Conservation (phyloP, 139 green algal genomes). For the Micractinium conductrix region DNA sequence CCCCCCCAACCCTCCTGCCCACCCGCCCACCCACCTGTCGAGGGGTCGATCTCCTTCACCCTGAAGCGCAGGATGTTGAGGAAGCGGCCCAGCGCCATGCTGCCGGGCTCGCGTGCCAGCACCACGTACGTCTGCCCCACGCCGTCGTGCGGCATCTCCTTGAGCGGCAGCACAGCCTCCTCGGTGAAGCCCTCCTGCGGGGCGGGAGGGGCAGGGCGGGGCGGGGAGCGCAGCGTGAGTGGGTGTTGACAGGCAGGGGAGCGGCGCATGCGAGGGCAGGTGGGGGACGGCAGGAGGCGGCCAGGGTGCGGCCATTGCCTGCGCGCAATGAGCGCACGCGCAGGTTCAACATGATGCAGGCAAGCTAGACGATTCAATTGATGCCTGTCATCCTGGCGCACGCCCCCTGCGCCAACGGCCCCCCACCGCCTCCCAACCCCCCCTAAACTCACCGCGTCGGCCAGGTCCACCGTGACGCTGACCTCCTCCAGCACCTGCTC, state of each 20-base stretch:
- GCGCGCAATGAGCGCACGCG: too few species aligned
- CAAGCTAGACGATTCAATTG: too few species aligned
- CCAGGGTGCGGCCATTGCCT: too few species aligned
- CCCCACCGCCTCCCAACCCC: background rate
- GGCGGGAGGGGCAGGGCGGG: background rate
- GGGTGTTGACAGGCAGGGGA: too few species aligned
- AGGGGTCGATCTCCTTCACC: constrained; percentile 98
- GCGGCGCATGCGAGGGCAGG: too few species aligned
- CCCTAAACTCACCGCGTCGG: constrained; percentile 78
- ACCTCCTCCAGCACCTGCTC: constrained; percentile 96
- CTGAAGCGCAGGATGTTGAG: constrained; percentile 89
- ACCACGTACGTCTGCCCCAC: constrained; percentile 85
- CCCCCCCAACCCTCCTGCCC: too few species aligned
- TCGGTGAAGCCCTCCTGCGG: constrained; percentile 90
- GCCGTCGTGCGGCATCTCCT: constrained; percentile 80
- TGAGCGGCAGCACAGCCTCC: constrained; percentile 81
- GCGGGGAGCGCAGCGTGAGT: background rate
- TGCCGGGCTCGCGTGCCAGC: constrained; percentile 65
- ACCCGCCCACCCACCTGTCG: constrained; percentile 64
- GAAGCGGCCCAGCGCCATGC: constrained; percentile 60
- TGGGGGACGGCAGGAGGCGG: too few species aligned
- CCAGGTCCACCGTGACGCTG: constrained; percentile 88
- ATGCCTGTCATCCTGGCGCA: too few species aligned
- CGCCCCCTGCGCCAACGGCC: too few species aligned
- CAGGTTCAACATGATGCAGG: too few species aligned